phyloP scores from a whole-genome alignment of 2,329 filamentous ascomycete species.

The Pleurostoma richardsiae region DNA sequence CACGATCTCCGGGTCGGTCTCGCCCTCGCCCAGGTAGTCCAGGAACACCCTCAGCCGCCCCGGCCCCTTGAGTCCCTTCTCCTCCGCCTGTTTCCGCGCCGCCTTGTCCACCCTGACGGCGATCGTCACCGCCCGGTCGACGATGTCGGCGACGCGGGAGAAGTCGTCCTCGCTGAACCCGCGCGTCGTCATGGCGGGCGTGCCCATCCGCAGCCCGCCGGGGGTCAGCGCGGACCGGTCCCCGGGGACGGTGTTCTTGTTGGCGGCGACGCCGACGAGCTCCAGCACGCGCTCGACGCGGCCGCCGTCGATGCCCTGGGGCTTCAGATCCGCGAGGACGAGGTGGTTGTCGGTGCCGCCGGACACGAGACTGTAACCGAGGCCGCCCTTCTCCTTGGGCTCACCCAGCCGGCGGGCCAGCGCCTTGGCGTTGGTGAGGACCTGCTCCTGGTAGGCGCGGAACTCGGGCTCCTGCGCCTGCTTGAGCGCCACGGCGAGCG shows the following conservation, averaged over 20 bases:
- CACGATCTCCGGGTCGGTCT: constrained; percentile 64
- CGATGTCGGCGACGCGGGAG: constrained; percentile 76
- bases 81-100: constrained; percentile 63
- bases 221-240: constrained; percentile 92
- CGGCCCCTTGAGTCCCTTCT: constrained; percentile 60
- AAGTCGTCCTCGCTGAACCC: constrained; percentile 92
- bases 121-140: constrained; percentile 77
- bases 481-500: constrained; percentile 88
- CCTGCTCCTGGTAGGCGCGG: constrained; percentile 84
- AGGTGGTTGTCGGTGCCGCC: constrained; percentile 98
- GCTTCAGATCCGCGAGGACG: constrained; percentile 86
- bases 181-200: constrained; percentile 94
- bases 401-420: constrained; percentile 66
- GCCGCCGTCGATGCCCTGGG: constrained; percentile 80
- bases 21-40: constrained; percentile 62
- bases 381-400: constrained; percentile 66
- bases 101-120: constrained; percentile 71
- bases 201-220: constrained; percentile 88
- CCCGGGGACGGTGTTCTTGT: constrained; percentile 98
- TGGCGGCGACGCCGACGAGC: constrained; percentile 91
- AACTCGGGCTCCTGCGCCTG: constrained; percentile 89
- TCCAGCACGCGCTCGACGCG: constrained; percentile 88
- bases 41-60: constrained; percentile 63
- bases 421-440: constrained; percentile 86
- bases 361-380: constrained; percentile 85